Percentiles rank a stretch among this genome's conserved stretches.
Conservation (phyloP, 2,329 filamentous ascomycete genomes). For the Trichoderma guizhouense region DNA sequence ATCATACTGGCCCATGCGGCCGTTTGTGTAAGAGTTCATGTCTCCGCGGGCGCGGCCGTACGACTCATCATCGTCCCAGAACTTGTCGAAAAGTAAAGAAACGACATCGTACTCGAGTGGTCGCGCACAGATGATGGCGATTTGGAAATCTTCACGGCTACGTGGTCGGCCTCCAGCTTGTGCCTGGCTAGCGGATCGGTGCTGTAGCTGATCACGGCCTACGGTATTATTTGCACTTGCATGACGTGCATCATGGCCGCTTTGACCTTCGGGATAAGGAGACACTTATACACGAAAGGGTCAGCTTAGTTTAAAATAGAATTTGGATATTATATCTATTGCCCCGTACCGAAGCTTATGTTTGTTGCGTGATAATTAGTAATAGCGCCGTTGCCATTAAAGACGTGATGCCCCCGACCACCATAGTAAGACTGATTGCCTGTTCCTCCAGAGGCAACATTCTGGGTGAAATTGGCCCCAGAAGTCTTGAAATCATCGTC, state of each 20-base stretch:
- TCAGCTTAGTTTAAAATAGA: neutral
- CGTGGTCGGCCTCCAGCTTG: neutral
- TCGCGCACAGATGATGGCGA: neutral
- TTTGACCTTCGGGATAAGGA: neutral
- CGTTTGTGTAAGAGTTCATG: constrained; percentile 28
- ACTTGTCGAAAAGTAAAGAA: constrained; percentile 17
- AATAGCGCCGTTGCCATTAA: neutral
- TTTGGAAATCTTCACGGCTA: neutral
- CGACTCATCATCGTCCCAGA: constrained; percentile 18
- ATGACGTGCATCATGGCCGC: neutral
- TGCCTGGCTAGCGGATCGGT: neutral
- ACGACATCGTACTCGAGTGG: neutral
- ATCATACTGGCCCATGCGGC: constrained; percentile 22
- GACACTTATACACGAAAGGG: neutral
- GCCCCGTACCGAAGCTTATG: neutral
- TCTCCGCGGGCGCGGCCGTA: constrained; percentile 29
- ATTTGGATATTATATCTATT: neutral
- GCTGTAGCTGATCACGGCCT: neutral
- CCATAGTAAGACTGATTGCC: neutral
- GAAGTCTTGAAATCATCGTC: neutral
- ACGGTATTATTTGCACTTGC: neutral
- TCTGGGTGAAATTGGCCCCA: neutral
- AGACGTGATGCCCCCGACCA: neutral
- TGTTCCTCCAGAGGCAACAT: neutral
- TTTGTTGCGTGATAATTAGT: neutral